These are phyloP conservation scores for Arachnopeziza araneosa DNA, from an alignment of 2,329 filamentous ascomycete genomes.

Conservation along the genomic window DNA sequence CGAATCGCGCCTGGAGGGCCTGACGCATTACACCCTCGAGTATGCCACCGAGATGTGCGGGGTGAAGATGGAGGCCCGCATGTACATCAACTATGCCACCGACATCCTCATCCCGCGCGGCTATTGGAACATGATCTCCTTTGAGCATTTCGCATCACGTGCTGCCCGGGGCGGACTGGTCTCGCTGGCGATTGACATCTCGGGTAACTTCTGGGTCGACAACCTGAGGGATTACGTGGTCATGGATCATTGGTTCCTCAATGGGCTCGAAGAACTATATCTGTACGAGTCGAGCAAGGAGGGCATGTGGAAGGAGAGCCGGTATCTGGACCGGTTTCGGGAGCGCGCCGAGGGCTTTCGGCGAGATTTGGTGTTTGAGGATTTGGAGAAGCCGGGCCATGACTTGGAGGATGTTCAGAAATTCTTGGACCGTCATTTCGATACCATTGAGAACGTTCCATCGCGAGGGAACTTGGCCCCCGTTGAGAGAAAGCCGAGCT, in stretches of 20 bases:
- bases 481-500: background rate
- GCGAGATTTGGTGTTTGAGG: conserved; percentile 5
- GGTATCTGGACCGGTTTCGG: conserved; percentile 8
- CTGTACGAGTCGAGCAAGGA: conserved; percentile 1
- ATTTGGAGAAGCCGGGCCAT: background rate
- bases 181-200: conserved; percentile 10
- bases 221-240: conserved; percentile 7
- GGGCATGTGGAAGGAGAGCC: conserved; percentile 3
- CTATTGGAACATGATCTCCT: conserved; percentile 11
- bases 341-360: background rate
- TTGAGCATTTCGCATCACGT: conserved; percentile 5
- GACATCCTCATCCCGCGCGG: conserved; percentile 11
- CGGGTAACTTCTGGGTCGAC: conserved; percentile 9
- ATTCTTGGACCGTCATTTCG: background rate
- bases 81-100: conserved; percentile 9
- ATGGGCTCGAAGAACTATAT: conserved; percentile 6
- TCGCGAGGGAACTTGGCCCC: background rate
- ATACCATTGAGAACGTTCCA: background rate
- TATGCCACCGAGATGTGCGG: conserved; percentile 1
- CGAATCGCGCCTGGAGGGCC: conserved; percentile 5
- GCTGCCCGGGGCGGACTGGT: background rate
- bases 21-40: conserved; percentile 7
- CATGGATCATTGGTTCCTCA: conserved; percentile 2
- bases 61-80: background rate
- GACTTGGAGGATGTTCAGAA: background rate